Percentiles rank a stretch among this genome's conserved stretches.
Conservation (phyloP, 257 asterid species). For the Haberlea rhodopensis region DNA sequence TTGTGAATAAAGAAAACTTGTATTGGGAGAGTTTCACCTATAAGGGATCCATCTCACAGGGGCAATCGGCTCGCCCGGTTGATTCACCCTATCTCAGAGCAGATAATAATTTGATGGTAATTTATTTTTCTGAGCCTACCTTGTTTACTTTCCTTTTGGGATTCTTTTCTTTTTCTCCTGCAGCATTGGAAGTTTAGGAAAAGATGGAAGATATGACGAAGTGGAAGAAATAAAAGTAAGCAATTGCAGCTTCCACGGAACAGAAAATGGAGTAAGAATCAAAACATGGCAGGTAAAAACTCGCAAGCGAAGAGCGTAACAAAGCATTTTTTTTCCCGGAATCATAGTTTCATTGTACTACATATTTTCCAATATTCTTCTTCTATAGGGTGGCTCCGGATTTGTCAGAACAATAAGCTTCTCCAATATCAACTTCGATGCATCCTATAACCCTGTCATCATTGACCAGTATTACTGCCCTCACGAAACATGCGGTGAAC, state of each 20-base stretch:
- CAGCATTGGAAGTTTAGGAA: conserved; percentile 56
- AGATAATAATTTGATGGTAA: too few relatives aligned
- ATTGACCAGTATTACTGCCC: conserved; percentile 62
- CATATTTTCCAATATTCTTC: background rate
- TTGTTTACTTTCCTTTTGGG: too few relatives aligned
- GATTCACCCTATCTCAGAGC: too few relatives aligned
- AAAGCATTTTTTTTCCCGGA: too few relatives aligned
- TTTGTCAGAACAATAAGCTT: conserved; percentile 46
- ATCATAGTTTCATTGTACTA: background rate
- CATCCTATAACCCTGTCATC: conserved; percentile 41
- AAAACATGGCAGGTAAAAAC: conserved; percentile 58
- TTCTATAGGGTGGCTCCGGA: conserved; percentile 54
- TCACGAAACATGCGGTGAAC: conserved; percentile 30
- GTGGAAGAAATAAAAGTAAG: conserved; percentile 37
- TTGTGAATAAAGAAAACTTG: too few relatives aligned
- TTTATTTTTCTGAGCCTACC: too few relatives aligned
- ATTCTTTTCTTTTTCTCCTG: conserved; percentile 10
- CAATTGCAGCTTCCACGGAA: conserved; percentile 38
- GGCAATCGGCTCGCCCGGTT: too few relatives aligned
- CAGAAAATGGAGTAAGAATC: conserved; percentile 54
- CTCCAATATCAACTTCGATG: conserved; percentile 37
- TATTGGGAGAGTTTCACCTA: too few relatives aligned
- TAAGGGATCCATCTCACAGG: too few relatives aligned
- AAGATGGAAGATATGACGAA: conserved; percentile 30
- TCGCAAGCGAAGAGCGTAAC: conserved; percentile 12